phyloP scores from a whole-genome alignment of 306 rosid genomes.

The Rubus idaeus region DNA sequence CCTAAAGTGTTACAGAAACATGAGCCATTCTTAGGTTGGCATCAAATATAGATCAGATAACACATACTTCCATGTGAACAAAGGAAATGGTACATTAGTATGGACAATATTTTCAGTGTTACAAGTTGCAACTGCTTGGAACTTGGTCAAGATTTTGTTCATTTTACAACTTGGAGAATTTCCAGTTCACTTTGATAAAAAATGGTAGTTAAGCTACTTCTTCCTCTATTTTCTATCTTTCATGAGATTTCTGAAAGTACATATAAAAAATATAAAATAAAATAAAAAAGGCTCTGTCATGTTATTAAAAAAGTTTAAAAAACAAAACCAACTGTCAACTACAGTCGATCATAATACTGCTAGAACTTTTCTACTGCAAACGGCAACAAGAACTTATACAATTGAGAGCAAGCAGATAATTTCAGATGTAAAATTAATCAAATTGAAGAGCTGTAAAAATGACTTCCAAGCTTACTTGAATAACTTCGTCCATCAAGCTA shows the following conservation, averaged over 20 bases:
- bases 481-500: conserved; percentile 59
- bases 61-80: not conserved
- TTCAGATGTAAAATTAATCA: not conserved
- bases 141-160: not conserved
- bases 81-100: not conserved
- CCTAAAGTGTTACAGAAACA: conserved; percentile 35
- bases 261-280: too few relatives aligned
- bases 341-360: too few relatives aligned
- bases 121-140: not conserved
- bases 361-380: not conserved
- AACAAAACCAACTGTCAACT: too few relatives aligned
- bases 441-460: not conserved
- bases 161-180: not conserved
- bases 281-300: too few relatives aligned
- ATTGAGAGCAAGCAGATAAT: not conserved
- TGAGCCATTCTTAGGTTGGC: not conserved
- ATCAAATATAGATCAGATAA: not conserved
- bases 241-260: not conserved
- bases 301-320: too few relatives aligned
- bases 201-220: too few relatives aligned
- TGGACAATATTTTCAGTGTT: too few relatives aligned
- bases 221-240: too few relatives aligned
- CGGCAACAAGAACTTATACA: not conserved
- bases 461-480: conserved; percentile 44
- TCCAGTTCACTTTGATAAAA: not conserved